Evolutionary conservation across 805 yeast species (phyloP), one percentile per base, ranked within the genome.

Genomic region (Teunomyces panamensis): DNA sequence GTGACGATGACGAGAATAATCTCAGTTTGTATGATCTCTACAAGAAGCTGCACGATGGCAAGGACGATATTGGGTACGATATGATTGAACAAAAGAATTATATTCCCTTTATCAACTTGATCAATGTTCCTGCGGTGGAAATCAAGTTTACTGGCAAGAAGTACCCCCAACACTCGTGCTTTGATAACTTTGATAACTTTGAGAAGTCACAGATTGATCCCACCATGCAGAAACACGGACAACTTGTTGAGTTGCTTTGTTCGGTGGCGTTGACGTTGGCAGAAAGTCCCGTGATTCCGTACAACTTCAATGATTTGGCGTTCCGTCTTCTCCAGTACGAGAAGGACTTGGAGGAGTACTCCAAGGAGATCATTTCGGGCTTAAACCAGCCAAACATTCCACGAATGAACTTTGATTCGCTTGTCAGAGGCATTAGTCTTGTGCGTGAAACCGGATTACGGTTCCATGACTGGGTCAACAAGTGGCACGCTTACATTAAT

Each of bases 241-340:
- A 80, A 13, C 57, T 89, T 50, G 78, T 83, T 3, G 78, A 82
- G 46, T 59, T 86, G 17, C 57, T 85, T 1, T 72, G 87, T 3
- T 69, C 75, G 41, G 52, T 84, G 3, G 65, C 78, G 0, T 58
- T 89, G n/a, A 74, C 78, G 42, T 58, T 86, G n/a, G 78, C 83
- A 0, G 96, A 90, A 55, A 78, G 76, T 35, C 96, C 97, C 1
- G 63, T 89, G 35, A 70, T 91, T 13, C 96, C 96, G 2, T 85
- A 77, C 54, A 79, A 83, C 59, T 63, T 87, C 30, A 63, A 60
- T 3, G 68, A 69, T 5, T 74, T 80, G 49, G 78, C 79, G 5
- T 60, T 67, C 1, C 67, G 66, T 7, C 53, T 87, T 49, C 69
- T 68, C 16, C 58, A 64, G 1, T 77, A 77, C 51, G 58, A 75